Evolutionary conservation across 768 basidiomycete genomes (phyloP), one percentile per base, ranked within the genome.

Genomic region (Calvatia gigantea): DNA sequence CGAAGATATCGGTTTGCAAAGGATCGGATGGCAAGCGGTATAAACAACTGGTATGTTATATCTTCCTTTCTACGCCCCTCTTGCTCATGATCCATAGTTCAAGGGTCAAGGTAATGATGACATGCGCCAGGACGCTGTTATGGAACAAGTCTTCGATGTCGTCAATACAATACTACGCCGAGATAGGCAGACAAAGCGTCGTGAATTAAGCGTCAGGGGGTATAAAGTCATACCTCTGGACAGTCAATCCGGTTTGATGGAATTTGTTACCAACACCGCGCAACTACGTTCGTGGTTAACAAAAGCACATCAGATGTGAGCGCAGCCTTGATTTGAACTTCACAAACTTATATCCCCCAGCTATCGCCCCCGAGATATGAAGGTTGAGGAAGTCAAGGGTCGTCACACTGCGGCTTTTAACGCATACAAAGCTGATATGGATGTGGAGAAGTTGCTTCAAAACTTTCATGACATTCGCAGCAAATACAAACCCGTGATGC

Each of bases 61-160:
- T 51, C 9, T 47, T 37, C 17, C 39, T 29, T 28, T 14, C 0
- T 21, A 47, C 0, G 27, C 47, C 14, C 37, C 37, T 47, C 33
- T 47, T 48, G 14, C 46, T 59, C 27, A 61, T 21, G 29, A 32
- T 48, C 4, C 54, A 4, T 58, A 96, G 93, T 95, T 94, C 73
- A 98, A 99, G 68, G 93, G 93, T 3, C 84, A 89, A 72, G 89
- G 89, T 7, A 77, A 83, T 8, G 97, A 99, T 62, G 97, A 99
- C 64, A 68, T 97, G 43, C 86, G 97, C 37, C 97, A 99, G 70
- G 97, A 99, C 65, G 95, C 95, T 0, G 94, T 98, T 50, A 98
- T 99, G 95, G 93, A 98, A 64, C 97, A 99, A 70, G 93, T 97
- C 2, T 99, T 99, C 64, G 83, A 84, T 17, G 77, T 98, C 17